Evolutionary conservation across 2,329 filamentous ascomycete genomes (phyloP).

Genomic region (Thermothelomyces thermophilus): DNA sequence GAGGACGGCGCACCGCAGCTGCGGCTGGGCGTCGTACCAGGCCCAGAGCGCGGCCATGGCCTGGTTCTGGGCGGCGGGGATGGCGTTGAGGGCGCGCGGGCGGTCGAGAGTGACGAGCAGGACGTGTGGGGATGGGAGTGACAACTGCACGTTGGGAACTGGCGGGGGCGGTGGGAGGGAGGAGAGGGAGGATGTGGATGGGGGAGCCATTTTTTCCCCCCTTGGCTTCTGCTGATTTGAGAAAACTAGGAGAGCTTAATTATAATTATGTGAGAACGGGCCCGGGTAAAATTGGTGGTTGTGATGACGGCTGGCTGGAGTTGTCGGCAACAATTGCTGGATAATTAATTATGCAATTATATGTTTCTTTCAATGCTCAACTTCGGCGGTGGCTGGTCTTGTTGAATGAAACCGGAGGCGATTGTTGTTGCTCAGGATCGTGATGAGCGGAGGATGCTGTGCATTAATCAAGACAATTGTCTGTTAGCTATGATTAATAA

Average conservation of each 20-base stretch:
- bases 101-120: slow-evolving; percentile 56
- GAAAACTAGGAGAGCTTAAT: too few relatives aligned
- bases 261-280: background rate
- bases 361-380: too few relatives aligned
- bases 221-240: background rate
- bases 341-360: too few relatives aligned
- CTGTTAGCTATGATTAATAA: too few relatives aligned
- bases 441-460: too few relatives aligned
- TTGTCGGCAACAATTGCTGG: too few relatives aligned
- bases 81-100: slow-evolving; percentile 51
- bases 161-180: slow-evolving; percentile 13
- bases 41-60: slow-evolving; percentile 40
- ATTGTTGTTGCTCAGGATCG: too few relatives aligned
- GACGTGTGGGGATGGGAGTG: slow-evolving; percentile 48
- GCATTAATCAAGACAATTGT: too few relatives aligned
- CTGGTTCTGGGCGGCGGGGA: slow-evolving; percentile 43
- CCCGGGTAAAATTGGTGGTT: too few relatives aligned
- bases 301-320: too few relatives aligned
- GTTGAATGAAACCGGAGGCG: too few relatives aligned
- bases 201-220: background rate
- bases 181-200: slow-evolving; percentile 7
- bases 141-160: slow-evolving; percentile 25
- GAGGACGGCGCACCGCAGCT: slow-evolving; percentile 55
- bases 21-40: slow-evolving; percentile 58
- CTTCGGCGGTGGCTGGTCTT: too few relatives aligned